Percentiles rank a stretch among this genome's conserved stretches.
phyloP scores from a whole-genome alignment of 164 flowering plant species.

The Cinnamomum micranthum region DNA sequence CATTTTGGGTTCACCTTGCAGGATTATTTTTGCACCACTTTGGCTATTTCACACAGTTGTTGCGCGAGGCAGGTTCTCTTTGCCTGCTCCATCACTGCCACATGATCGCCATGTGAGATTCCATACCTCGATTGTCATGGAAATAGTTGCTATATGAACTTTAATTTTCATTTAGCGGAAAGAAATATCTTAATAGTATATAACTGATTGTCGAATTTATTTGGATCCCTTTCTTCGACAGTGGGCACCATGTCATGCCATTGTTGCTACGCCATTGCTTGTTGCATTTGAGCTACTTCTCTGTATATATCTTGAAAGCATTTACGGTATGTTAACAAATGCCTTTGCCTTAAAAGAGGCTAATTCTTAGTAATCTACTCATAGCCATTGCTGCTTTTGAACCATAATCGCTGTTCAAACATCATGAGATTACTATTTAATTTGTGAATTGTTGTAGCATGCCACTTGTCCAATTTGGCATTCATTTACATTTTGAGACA shows the following conservation, averaged over 20 bases:
- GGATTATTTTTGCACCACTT: constrained; percentile 70
- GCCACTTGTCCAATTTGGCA: not conserved
- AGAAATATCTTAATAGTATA: not conserved
- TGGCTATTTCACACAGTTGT: constrained; percentile 85
- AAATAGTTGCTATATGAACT: not conserved
- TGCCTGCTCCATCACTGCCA: constrained; percentile 86
- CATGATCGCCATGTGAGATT: constrained; percentile 79
- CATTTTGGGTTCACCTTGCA: constrained; percentile 25
- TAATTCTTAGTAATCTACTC: not conserved
- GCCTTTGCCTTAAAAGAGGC: not conserved
- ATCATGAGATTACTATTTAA: not conserved
- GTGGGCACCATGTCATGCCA: constrained; percentile 99
- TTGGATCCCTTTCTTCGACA: constrained; percentile 31
- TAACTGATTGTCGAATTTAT: not conserved
- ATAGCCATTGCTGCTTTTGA: not conserved
- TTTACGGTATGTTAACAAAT: constrained; percentile 42
- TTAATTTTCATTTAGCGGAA: constrained; percentile 1
- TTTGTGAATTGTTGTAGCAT: not conserved
- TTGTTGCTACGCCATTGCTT: constrained; percentile 79
- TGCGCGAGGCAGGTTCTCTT: constrained; percentile 88
- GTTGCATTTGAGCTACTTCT: constrained; percentile 88
- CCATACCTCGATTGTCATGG: not conserved
- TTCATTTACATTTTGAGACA: not conserved
- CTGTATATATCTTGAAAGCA: constrained; percentile 82
- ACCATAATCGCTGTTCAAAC: not conserved